These are phyloP conservation scores for Cercospora sp. DNA, from an alignment of 2,329 filamentous ascomycete genomes.

Conservation along the genomic window DNA sequence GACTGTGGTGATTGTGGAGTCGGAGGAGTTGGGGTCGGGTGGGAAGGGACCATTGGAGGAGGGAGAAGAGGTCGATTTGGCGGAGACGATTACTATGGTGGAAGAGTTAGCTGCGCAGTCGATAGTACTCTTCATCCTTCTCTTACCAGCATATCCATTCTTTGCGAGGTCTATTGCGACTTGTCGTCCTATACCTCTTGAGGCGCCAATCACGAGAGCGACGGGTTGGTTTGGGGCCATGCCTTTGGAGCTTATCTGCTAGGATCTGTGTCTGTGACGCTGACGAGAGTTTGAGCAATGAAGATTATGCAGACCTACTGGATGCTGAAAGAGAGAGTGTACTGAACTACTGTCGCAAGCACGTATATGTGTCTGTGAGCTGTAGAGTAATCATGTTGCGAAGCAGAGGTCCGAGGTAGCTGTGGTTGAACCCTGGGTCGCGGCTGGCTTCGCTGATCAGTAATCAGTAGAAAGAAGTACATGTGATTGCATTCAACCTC, in stretches of 20 bases:
- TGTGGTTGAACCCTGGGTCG: background rate
- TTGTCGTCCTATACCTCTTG: slow-evolving; percentile 74
- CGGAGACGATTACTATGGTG: slow-evolving; percentile 68
- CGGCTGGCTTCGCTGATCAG: background rate
- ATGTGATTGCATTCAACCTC: background rate
- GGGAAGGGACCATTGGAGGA: slow-evolving; percentile 43
- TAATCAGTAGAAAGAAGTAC: background rate
- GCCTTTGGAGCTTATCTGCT: background rate
- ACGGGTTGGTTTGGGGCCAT: slow-evolving; percentile 23
- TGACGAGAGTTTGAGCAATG: background rate
- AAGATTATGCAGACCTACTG: background rate
- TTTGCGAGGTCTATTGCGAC: slow-evolving; percentile 74
- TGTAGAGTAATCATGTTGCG: background rate
- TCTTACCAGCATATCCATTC: slow-evolving; percentile 67
- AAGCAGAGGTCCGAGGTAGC: background rate
- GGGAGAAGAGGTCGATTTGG: slow-evolving; percentile 69
- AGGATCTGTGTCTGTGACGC: background rate
- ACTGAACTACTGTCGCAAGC: background rate
- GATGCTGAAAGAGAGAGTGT: background rate
- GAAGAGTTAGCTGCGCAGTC: background rate
- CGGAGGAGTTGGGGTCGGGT: slow-evolving; percentile 71
- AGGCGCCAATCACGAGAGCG: slow-evolving; percentile 37
- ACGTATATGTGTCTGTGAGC: slow-evolving; percentile 1
- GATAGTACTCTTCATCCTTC: background rate
- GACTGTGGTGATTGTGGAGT: slow-evolving; percentile 79